Conservation (phyloP, 352 stramenopile species). For the Phytophthora sansomeana region DNA sequence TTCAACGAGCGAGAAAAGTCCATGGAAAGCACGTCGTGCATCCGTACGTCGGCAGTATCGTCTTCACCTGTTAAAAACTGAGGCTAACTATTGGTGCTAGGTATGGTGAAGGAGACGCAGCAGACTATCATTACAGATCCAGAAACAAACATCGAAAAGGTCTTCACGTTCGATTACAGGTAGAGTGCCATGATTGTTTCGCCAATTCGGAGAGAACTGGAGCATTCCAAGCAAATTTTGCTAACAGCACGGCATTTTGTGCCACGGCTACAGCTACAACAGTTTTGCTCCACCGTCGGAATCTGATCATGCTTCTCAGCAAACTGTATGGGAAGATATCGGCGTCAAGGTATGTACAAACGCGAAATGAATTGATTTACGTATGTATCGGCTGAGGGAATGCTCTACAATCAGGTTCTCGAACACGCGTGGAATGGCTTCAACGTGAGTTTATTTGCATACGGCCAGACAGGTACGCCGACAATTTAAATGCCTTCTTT, state of each 20-base stretch:
- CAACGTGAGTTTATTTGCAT: constrained; percentile 90
- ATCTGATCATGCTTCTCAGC: constrained; percentile 73
- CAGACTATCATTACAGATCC: constrained; percentile 89
- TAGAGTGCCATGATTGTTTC: constrained; percentile 1
- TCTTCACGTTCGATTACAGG: constrained; percentile 92
- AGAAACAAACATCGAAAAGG: constrained; percentile 76
- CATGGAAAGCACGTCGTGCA: constrained; percentile 75
- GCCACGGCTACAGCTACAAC: constrained; percentile 69
- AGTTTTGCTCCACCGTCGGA: constrained; percentile 70
- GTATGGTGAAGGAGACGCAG: constrained; percentile 82
- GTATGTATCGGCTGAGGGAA: too few species aligned
- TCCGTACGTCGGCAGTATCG: constrained; percentile 48
- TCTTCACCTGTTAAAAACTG: not conserved
- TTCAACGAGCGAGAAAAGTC: constrained; percentile 87
- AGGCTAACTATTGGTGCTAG: constrained; percentile 33
- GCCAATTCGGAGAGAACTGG: not conserved
- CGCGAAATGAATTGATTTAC: not conserved
- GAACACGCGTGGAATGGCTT: constrained; percentile 92
- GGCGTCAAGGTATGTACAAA: constrained; percentile 64
- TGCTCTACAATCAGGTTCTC: constrained; percentile 51
- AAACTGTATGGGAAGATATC: constrained; percentile 89
- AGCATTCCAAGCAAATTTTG: not conserved
- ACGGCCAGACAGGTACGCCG: constrained; percentile 76
- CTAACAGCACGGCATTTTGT: not conserved
- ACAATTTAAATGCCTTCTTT: not conserved